phyloP scores from a whole-genome alignment of 2,329 filamentous ascomycete species.

The Aspergillus ochraceoroseus region DNA sequence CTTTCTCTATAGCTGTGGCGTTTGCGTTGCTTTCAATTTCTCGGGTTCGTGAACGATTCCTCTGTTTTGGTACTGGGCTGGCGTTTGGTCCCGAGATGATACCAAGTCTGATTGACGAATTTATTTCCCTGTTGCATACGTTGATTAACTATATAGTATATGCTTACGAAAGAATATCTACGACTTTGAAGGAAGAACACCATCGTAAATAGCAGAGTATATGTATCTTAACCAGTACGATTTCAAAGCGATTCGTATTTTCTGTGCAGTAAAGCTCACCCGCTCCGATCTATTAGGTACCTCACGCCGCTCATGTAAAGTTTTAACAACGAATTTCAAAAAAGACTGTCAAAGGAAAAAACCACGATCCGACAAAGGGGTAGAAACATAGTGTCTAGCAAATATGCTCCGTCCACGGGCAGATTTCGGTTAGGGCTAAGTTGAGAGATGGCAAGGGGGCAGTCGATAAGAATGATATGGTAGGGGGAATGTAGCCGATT shows the following conservation, averaged over 20 bases:
- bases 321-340: slow-evolving; percentile 18
- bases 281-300: slow-evolving; percentile 18
- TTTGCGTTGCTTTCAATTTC: neutral
- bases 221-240: slow-evolving; percentile 4
- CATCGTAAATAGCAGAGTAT: neutral
- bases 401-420: neutral
- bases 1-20: slow-evolving; percentile 10
- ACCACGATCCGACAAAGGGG: slow-evolving; percentile 1
- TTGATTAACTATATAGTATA: neutral
- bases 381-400: neutral
- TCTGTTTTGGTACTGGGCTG: slow-evolving; percentile 2
- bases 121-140: too few relatives aligned
- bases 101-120: slow-evolving; percentile 10
- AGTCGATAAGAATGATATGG: slow-evolving; percentile 5
- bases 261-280: slow-evolving; percentile 10
- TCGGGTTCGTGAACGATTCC: too few relatives aligned
- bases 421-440: neutral
- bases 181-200: neutral
- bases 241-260: slow-evolving; percentile 9
- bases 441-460: neutral
- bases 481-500: slow-evolving; percentile 6
- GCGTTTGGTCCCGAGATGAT: slow-evolving; percentile 7
- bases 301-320: slow-evolving; percentile 16
- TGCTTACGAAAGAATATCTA: neutral
- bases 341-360: slow-evolving; percentile 8